Evolutionary conservation across 2,329 filamentous ascomycete genomes (phyloP).

Genomic region (Leptographium wingfieldii): DNA sequence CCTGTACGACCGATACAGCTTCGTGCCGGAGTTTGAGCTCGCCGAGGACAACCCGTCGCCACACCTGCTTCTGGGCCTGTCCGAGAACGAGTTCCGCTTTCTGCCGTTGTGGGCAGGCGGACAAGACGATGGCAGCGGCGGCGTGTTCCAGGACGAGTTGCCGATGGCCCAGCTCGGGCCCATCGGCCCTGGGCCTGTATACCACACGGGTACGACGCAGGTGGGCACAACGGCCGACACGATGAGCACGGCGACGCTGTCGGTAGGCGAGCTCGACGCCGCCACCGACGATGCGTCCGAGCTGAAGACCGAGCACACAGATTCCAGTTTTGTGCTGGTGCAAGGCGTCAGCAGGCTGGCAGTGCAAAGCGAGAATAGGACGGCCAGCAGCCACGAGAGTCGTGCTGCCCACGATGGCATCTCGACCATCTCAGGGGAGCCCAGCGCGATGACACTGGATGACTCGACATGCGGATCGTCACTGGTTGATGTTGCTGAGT

Average conservation of each 20-base stretch:
- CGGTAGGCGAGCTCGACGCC: not conserved
- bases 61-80: conserved; percentile 39
- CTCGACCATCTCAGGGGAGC: not conserved
- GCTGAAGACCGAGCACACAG: not conserved
- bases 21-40: conserved; percentile 18
- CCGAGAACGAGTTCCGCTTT: conserved; percentile 44
- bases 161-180: conserved; percentile 32
- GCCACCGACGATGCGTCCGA: no score
- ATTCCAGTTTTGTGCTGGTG: not conserved
- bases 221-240: not conserved
- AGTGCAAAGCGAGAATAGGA: not conserved
- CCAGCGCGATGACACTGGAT: not conserved
- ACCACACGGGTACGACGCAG: conserved; percentile 29
- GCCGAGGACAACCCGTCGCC: conserved; percentile 20
- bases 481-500: not conserved
- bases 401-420: not conserved
- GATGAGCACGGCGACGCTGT: conserved; percentile 13
- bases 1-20: not conserved
- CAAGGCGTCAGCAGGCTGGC: not conserved
- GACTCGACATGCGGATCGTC: not conserved
- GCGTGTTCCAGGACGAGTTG: conserved; percentile 30
- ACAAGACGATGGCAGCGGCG: conserved; percentile 36
- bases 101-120: conserved; percentile 54
- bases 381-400: not conserved
- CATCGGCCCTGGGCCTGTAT: conserved; percentile 32